phyloP scores from a whole-genome alignment of 768 basidiomycete species.

The Mrakia gelida region DNA sequence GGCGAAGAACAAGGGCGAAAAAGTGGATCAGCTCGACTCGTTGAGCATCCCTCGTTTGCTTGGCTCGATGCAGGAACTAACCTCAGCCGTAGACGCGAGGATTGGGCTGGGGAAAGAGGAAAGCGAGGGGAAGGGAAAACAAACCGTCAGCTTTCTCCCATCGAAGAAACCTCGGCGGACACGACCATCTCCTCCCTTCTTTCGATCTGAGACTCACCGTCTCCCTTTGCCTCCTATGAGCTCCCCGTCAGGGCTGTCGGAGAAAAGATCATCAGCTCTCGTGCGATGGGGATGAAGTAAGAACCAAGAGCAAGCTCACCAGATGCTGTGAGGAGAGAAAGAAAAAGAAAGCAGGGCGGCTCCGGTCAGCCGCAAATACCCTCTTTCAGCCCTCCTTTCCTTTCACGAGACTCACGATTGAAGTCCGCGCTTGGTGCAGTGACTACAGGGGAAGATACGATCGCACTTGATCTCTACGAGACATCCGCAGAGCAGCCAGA shows the following conservation, averaged over 20 bases:
- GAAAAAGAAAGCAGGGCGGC: not conserved
- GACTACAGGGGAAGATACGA: not conserved
- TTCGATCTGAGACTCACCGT: not conserved
- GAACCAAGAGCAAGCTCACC: not conserved
- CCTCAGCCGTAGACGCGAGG: constrained; percentile 17
- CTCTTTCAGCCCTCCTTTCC: too few species aligned
- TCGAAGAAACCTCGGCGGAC: not conserved
- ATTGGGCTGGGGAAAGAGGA: constrained; percentile 13
- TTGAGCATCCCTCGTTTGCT: not conserved
- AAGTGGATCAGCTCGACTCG: not conserved
- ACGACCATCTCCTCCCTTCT: too few species aligned
- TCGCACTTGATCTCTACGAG: not conserved
- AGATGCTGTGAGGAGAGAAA: not conserved
- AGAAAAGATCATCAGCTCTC: not conserved
- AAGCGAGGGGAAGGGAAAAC: not conserved
- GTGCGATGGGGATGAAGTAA: too few species aligned
- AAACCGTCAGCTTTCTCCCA: not conserved
- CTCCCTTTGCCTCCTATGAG: constrained; percentile 29
- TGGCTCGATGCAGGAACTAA: not conserved
- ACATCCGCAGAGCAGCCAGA: not conserved
- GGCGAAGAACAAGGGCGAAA: not conserved
- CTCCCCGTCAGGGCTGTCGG: constrained; percentile 9
- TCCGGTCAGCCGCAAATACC: not conserved
- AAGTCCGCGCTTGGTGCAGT: constrained; percentile 21
- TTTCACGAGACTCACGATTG: not conserved